Evolutionary conservation across 2,329 filamentous ascomycete species (phyloP).

Genomic region (Erysiphe pulchra): DNA sequence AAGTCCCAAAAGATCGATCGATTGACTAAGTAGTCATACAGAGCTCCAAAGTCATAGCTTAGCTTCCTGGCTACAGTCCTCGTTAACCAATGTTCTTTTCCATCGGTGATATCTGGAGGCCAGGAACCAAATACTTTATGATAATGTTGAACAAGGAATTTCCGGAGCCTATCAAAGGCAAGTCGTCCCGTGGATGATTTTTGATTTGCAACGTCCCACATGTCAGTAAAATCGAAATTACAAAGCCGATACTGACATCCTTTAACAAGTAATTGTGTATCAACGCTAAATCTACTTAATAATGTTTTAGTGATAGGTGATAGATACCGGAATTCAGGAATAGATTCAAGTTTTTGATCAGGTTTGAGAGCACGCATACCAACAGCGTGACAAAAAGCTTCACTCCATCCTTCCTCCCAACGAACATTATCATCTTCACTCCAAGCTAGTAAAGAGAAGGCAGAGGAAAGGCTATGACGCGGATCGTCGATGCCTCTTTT

Average conservation of each 20-base stretch:
- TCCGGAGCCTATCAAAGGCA: slow-evolving; percentile 31
- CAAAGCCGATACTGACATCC: slow-evolving; percentile 34
- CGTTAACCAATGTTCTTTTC: slow-evolving; percentile 31
- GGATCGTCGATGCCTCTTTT: slow-evolving; percentile 36
- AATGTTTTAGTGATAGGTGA: slow-evolving; percentile 36
- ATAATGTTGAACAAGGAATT: slow-evolving; percentile 34
- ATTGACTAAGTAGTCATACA: slow-evolving; percentile 48
- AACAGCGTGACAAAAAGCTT: slow-evolving; percentile 39
- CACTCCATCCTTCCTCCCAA: slow-evolving; percentile 41
- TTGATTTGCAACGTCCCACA: slow-evolving; percentile 23
- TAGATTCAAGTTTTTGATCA: slow-evolving; percentile 19
- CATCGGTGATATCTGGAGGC: slow-evolving; percentile 24
- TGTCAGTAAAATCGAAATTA: slow-evolving; percentile 31
- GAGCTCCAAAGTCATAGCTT: slow-evolving; percentile 38
- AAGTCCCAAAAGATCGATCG: slow-evolving; percentile 39
- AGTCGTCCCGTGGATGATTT: slow-evolving; percentile 10
- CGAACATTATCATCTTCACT: slow-evolving; percentile 30
- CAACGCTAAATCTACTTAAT: slow-evolving; percentile 32
- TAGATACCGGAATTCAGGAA: slow-evolving; percentile 29
- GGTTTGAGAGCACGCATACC: slow-evolving; percentile 25
- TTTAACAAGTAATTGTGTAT: slow-evolving; percentile 34
- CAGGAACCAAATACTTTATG: slow-evolving; percentile 29
- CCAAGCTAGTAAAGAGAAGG: slow-evolving; percentile 37
- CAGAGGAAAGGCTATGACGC: slow-evolving; percentile 30
- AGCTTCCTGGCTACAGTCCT: slow-evolving; percentile 28